A percentile compares a stretch with the other conserved stretches of the same genome.
Conservation (phyloP, 345 rosid species). For the Salix suchowensis region DNA sequence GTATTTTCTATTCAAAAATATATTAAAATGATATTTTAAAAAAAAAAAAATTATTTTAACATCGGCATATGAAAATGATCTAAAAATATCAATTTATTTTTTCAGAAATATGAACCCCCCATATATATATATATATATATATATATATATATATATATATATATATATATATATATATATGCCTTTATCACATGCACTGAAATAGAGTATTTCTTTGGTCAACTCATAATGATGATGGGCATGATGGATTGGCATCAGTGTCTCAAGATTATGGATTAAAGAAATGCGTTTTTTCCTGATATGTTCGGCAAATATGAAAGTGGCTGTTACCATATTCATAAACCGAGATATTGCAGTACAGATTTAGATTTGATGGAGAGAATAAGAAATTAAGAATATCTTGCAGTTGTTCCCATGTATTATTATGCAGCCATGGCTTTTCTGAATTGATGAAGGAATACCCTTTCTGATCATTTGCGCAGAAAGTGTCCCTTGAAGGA, state of each 20-base stretch:
- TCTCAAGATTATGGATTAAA: constrained; percentile 17
- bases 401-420: constrained; percentile 12
- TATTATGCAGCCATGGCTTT: constrained; percentile 15
- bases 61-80: too few species aligned
- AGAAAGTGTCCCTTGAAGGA: constrained; percentile 20
- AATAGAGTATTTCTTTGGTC: constrained; percentile 25
- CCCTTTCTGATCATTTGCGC: constrained; percentile 15
- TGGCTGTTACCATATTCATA: neutral
- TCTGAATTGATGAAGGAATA: constrained; percentile 14
- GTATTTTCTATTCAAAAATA: too few species aligned
- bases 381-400: constrained; percentile 28
- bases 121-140: too few species aligned
- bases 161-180: too few species aligned
- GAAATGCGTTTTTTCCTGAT: constrained; percentile 11
- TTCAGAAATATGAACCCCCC: too few species aligned
- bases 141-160: too few species aligned
- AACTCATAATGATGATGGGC: constrained; percentile 41
- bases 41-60: too few species aligned
- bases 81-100: too few species aligned
- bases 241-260: constrained; percentile 22
- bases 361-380: constrained; percentile 21
- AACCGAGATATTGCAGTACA: neutral
- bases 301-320: constrained; percentile 10
- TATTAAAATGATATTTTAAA: too few species aligned
- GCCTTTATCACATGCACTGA: neutral